These are phyloP conservation scores for Stenogyne calaminthoides DNA, from an alignment of 305 asterid species.

Conservation along the genomic window DNA sequence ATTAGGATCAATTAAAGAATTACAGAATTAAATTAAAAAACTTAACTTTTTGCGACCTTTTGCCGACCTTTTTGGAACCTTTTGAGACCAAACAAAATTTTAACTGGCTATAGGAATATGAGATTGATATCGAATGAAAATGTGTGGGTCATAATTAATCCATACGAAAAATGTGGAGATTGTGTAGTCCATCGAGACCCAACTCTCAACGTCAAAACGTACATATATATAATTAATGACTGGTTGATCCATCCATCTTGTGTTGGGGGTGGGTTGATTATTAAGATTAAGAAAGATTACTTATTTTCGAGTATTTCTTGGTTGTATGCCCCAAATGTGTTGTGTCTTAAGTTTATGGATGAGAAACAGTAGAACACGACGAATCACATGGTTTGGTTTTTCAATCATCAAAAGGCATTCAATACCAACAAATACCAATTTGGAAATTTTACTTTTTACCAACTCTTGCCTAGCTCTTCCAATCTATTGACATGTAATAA, in stretches of 20 bases:
- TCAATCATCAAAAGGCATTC: conserved; percentile 15
- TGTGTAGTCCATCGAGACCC: too few relatives aligned
- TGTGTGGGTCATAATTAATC: too few relatives aligned
- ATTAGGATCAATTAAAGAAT: too few relatives aligned
- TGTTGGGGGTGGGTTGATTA: background rate
- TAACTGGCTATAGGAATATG: too few relatives aligned
- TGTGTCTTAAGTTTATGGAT: background rate
- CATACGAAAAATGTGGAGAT: too few relatives aligned
- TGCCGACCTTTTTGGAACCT: too few relatives aligned
- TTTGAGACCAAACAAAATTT: too few relatives aligned
- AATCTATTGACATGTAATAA: background rate
- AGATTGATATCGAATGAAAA: too few relatives aligned
- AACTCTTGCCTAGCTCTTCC: background rate
- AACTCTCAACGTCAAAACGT: too few relatives aligned
- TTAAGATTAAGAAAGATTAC: background rate
- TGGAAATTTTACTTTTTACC: background rate
- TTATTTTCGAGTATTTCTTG: background rate
- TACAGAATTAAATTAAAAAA: too few relatives aligned
- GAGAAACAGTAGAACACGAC: conserved; percentile 30
- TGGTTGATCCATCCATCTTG: background rate
- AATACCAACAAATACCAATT: background rate
- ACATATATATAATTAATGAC: too few relatives aligned
- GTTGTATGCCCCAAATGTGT: background rate
- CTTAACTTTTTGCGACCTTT: too few relatives aligned
- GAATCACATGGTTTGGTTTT: conserved; percentile 36